These are phyloP conservation scores for Phytophthora kernoviae DNA, from an alignment of 352 stramenopile species.

Conservation along the genomic window DNA sequence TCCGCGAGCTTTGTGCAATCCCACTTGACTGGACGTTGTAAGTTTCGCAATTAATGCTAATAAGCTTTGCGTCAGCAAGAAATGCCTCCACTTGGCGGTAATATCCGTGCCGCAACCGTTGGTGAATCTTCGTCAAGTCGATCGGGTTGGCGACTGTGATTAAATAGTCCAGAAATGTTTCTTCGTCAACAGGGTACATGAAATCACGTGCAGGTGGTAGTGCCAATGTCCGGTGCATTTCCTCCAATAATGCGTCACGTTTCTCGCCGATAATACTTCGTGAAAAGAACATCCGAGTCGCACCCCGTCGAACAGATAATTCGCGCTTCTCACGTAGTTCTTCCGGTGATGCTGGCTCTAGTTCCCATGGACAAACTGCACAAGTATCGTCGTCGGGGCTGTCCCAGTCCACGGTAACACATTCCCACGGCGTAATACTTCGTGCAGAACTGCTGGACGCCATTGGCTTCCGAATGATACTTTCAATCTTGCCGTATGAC, in stretches of 20 bases:
- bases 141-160: slow-evolving; percentile 86
- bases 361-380: slow-evolving; percentile 79
- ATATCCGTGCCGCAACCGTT: slow-evolving; percentile 65
- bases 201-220: slow-evolving; percentile 82
- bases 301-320: slow-evolving; percentile 38
- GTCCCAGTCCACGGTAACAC: slow-evolving; percentile 74
- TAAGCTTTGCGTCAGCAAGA: slow-evolving; percentile 72
- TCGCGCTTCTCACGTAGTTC: slow-evolving; percentile 49
- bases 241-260: slow-evolving; percentile 51
- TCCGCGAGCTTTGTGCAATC: slow-evolving; percentile 86
- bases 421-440: slow-evolving; percentile 75
- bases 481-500: slow-evolving; percentile 67
- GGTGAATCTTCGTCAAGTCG: slow-evolving; percentile 80
- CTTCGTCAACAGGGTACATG: slow-evolving; percentile 74
- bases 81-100: slow-evolving; percentile 89
- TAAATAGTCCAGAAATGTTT: slow-evolving; percentile 78
- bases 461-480: slow-evolving; percentile 40
- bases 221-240: slow-evolving; percentile 65
- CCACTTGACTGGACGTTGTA: slow-evolving; percentile 85
- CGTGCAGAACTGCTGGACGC: slow-evolving; percentile 13
- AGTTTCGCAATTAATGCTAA: slow-evolving; percentile 81
- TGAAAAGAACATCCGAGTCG: slow-evolving; percentile 52
- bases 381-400: slow-evolving; percentile 71
- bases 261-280: slow-evolving; percentile 55
- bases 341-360: slow-evolving; percentile 52